Conservation (phyloP, 2,329 filamentous ascomycete species). For the Talaromyces amestolkiae region DNA sequence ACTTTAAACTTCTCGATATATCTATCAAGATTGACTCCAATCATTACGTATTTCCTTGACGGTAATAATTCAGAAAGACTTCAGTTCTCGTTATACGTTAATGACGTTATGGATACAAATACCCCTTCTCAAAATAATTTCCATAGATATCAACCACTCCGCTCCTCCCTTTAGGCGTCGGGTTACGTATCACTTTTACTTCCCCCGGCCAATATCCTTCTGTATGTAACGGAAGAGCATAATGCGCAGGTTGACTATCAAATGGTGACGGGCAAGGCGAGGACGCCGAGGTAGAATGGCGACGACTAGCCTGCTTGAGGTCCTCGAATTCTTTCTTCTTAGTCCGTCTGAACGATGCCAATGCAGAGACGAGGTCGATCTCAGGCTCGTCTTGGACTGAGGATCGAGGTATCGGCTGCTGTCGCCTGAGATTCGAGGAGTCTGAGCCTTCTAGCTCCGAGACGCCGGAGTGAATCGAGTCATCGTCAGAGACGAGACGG, state of each 20-base stretch:
- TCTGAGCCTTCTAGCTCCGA: constrained; percentile 20
- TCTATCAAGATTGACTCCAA: not conserved
- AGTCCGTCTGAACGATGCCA: constrained; percentile 54
- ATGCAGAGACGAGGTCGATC: constrained; percentile 53
- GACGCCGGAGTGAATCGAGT: constrained; percentile 21
- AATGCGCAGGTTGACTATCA: constrained; percentile 21
- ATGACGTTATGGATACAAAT: constrained; percentile 46
- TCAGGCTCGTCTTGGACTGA: constrained; percentile 22
- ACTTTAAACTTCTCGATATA: too few species aligned
- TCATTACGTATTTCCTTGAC: not conserved
- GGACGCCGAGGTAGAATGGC: constrained; percentile 12
- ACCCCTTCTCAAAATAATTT: constrained; percentile 54
- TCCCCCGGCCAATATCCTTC: constrained; percentile 61
- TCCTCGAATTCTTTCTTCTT: constrained; percentile 52
- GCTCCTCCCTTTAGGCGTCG: constrained; percentile 38
- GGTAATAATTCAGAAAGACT: not conserved
- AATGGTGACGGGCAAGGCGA: constrained; percentile 21
- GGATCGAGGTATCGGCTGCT: constrained; percentile 6
- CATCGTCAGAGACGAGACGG: constrained; percentile 37
- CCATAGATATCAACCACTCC: constrained; percentile 54
- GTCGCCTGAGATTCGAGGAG: not conserved
- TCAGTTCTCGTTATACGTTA: not conserved
- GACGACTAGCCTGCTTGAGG: constrained; percentile 27
- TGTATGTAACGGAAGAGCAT: constrained; percentile 40
- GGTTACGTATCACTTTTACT: constrained; percentile 55